Evolutionary conservation across 2,329 filamentous ascomycete genomes (phyloP).

Genomic region (Hortaea sp.): DNA sequence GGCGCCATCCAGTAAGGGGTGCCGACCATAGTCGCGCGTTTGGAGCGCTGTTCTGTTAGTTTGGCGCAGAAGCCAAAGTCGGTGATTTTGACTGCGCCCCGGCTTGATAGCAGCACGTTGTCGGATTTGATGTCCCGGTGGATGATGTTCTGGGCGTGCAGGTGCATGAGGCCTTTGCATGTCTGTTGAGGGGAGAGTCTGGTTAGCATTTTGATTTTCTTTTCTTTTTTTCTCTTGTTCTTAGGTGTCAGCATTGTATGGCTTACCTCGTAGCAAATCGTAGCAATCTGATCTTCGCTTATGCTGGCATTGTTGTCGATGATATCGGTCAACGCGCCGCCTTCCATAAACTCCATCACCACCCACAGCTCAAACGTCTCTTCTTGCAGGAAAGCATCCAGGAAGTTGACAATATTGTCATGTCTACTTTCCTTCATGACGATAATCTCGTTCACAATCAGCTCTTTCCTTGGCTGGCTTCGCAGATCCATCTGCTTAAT

Average conservation of each 20-base stretch:
- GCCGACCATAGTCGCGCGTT: conserved; percentile 97
- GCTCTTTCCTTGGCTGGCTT: conserved; percentile 90
- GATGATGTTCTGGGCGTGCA: conserved; percentile 94
- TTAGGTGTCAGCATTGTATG: not conserved
- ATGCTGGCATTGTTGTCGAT: conserved; percentile 96
- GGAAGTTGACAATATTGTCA: conserved; percentile 96
- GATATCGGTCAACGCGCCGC: conserved; percentile 91
- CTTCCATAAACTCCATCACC: conserved; percentile 99
- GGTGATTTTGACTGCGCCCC: conserved; percentile 89
- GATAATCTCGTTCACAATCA: conserved; percentile 99
- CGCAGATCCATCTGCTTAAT: conserved; percentile 99
- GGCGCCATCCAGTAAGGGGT: conserved; percentile 99
- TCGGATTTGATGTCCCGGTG: conserved; percentile 99
- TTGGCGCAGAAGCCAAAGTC: conserved; percentile 99
- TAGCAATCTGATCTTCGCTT: conserved; percentile 93
- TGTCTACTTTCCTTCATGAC: conserved; percentile 99
- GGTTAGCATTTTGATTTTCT: not conserved
- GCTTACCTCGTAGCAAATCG: conserved; percentile 87
- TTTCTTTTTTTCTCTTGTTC: not conserved
- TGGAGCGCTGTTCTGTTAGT: conserved; percentile 90
- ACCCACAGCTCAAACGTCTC: conserved; percentile 96
- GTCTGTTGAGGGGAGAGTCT: conserved; percentile 50
- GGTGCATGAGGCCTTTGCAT: conserved; percentile 85
- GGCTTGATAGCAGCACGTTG: conserved; percentile 88
- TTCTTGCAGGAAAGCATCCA: conserved; percentile 93